These are phyloP conservation scores for Aspergillus sclerotioniger DNA, from an alignment of 495 filamentous ascomycete species.

Conservation along the genomic window DNA sequence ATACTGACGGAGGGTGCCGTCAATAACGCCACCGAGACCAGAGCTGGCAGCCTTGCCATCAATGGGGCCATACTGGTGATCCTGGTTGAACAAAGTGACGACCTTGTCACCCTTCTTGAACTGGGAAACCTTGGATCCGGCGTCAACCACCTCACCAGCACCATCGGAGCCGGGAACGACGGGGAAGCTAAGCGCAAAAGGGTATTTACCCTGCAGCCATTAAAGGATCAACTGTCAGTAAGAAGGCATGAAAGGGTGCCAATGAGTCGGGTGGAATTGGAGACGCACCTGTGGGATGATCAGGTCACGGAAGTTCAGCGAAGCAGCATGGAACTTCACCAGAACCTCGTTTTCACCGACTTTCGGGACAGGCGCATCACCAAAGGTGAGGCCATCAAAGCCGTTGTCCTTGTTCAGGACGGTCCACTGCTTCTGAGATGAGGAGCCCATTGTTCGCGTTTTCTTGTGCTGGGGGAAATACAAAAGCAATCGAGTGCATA, in stretches of 20 bases:
- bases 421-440: conserved; percentile 65
- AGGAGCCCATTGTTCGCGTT: conserved; percentile 40
- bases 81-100: conserved; percentile 76
- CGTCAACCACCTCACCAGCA: conserved; percentile 67
- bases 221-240: not conserved
- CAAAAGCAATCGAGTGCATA: not conserved
- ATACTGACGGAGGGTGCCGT: conserved; percentile 72
- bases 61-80: conserved; percentile 62
- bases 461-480: not conserved
- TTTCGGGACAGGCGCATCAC: conserved; percentile 54
- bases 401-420: conserved; percentile 53
- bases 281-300: conserved; percentile 62
- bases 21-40: conserved; percentile 67
- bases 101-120: conserved; percentile 74
- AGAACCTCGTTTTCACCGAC: conserved; percentile 69
- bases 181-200: conserved; percentile 56
- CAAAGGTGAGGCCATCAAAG: conserved; percentile 60
- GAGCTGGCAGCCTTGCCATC: conserved; percentile 40
- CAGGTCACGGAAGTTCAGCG: conserved; percentile 82
- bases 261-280: too few relatives aligned
- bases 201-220: conserved; percentile 57
- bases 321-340: conserved; percentile 72
- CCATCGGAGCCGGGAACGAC: conserved; percentile 77
- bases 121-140: conserved; percentile 63
- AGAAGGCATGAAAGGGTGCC: too few relatives aligned